These are phyloP conservation scores for Eucalyptus brandiana DNA, from an alignment of 345 rosid genomes.

Conservation along the genomic window DNA sequence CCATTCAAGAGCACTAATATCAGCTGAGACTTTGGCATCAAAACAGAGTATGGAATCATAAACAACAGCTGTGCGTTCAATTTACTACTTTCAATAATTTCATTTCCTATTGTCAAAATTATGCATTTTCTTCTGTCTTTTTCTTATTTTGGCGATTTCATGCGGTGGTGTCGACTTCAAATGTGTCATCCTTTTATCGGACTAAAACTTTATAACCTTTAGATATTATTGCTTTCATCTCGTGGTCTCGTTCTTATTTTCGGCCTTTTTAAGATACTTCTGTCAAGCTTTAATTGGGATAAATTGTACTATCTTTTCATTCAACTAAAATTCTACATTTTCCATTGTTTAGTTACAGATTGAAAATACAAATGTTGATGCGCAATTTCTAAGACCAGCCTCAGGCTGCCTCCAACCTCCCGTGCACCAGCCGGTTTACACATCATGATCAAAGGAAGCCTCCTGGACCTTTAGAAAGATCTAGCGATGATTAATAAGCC, in stretches of 20 bases:
- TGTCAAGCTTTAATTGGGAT: neutral
- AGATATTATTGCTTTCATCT: neutral
- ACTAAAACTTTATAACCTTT: neutral
- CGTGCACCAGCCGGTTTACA: too few relatives aligned
- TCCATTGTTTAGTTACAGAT: too few relatives aligned
- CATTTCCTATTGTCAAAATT: too few relatives aligned
- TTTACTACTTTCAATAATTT: too few relatives aligned
- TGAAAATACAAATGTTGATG: neutral
- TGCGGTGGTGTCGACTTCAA: neutral
- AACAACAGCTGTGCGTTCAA: neutral
- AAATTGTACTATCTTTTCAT: too few relatives aligned
- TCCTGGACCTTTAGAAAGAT: too few relatives aligned
- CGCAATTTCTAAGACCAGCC: neutral
- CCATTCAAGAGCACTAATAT: neutral
- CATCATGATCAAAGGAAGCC: too few relatives aligned
- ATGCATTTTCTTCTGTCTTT: too few relatives aligned
- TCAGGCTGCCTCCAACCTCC: neutral
- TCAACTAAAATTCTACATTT: too few relatives aligned
- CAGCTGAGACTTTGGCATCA: neutral
- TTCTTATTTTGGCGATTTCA: neutral
- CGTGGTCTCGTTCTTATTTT: neutral
- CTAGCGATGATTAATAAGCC: neutral
- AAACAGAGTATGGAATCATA: too few relatives aligned
- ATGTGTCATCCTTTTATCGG: neutral
- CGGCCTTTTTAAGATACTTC: neutral